Conservation (phyloP, 1,284 basidiomycete genomes). For the Flammula alnicola region DNA sequence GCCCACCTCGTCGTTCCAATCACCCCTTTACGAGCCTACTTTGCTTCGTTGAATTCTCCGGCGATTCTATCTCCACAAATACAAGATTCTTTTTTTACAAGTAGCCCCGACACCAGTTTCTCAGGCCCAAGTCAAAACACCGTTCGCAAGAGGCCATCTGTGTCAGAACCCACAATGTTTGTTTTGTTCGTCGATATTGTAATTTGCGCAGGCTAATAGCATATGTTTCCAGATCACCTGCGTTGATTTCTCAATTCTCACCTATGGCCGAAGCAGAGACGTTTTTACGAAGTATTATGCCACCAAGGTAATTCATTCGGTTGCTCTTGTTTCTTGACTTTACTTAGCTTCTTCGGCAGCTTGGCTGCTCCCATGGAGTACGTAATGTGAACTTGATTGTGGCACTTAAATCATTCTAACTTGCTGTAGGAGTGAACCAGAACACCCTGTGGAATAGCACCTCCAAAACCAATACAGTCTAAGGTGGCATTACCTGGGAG, state of each 20-base stretch:
- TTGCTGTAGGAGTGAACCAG: slow-evolving; percentile 21
- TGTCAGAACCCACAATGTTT: slow-evolving; percentile 11
- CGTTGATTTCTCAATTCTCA: background rate
- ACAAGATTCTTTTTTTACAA: background rate
- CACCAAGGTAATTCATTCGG: slow-evolving; percentile 37
- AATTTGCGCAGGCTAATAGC: background rate
- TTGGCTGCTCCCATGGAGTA: slow-evolving; percentile 35
- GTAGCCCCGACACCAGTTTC: background rate
- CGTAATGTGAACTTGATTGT: background rate
- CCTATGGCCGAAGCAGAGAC: slow-evolving; percentile 31
- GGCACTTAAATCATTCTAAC: slow-evolving; percentile 1
- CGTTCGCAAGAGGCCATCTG: background rate
- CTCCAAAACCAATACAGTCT: slow-evolving; percentile 24
- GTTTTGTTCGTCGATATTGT: background rate
- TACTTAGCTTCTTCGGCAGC: slow-evolving; percentile 22
- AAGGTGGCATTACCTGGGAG: slow-evolving; percentile 28
- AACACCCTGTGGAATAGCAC: slow-evolving; percentile 27
- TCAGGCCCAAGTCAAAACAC: background rate
- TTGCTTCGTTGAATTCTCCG: slow-evolving; percentile 14
- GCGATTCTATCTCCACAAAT: slow-evolving; percentile 11
- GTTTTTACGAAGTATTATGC: slow-evolving; percentile 47
- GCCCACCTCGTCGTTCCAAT: slow-evolving; percentile 6
- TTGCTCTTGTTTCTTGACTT: background rate
- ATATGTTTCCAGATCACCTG: slow-evolving; percentile 9
- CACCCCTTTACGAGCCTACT: slow-evolving; percentile 16